A percentile compares a stretch with the other conserved stretches of the same genome.
These are phyloP conservation scores for Aspergillus quadrilineatus DNA, from an alignment of 2,329 filamentous ascomycete genomes.

Conservation along the genomic window DNA sequence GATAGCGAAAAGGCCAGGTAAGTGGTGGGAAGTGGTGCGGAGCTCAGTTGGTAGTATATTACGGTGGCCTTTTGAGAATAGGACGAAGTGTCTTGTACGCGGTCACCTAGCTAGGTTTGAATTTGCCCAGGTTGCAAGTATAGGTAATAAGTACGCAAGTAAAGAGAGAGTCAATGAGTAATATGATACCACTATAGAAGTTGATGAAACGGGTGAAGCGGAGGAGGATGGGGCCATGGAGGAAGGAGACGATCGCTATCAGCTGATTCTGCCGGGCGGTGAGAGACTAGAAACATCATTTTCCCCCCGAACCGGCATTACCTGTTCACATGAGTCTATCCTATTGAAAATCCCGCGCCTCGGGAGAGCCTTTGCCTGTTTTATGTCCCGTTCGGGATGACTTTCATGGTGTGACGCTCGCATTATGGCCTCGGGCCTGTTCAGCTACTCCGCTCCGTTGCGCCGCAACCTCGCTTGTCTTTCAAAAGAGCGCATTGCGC, in stretches of 20 bases:
- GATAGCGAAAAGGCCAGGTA: conserved; percentile 2
- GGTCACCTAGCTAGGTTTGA: not conserved
- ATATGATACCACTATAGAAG: not conserved
- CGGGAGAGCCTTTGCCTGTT: conserved; percentile 1
- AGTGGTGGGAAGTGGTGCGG: conserved; percentile 3
- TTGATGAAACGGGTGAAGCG: not conserved
- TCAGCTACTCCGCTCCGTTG: conserved; percentile 24
- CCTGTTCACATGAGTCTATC: conserved; percentile 9
- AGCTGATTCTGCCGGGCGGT: conserved; percentile 26
- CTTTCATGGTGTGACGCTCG: conserved; percentile 29
- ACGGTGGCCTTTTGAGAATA: conserved; percentile 19
- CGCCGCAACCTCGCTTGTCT: conserved; percentile 24
- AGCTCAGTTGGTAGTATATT: conserved; percentile 3
- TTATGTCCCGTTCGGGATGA: conserved; percentile 15
- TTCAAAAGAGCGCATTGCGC: conserved; percentile 24
- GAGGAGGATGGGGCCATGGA: not conserved
- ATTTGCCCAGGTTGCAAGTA: not conserved
- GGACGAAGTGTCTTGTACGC: not conserved
- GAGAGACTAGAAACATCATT: conserved; percentile 12
- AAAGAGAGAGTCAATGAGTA: conserved; percentile 2
- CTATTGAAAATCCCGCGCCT: not conserved
- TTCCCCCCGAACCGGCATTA: not conserved
- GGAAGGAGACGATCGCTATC: conserved; percentile 3
- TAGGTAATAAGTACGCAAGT: not conserved
- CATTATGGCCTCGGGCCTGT: conserved; percentile 38